Evolutionary conservation across 441 rosid species (phyloP).

Genomic region (Croton laevigatus): DNA sequence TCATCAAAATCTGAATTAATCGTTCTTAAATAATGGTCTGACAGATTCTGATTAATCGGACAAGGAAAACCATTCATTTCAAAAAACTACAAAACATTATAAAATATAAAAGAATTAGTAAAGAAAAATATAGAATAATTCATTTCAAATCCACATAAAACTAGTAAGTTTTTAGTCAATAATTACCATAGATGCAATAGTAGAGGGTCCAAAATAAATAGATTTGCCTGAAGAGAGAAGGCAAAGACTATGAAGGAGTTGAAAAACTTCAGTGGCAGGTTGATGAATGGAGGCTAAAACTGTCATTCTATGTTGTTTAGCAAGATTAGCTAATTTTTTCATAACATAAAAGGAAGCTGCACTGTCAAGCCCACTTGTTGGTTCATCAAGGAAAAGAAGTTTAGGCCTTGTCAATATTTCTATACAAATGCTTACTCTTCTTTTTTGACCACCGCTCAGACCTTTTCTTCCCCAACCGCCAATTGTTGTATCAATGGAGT

Average conservation of each 20-base stretch:
- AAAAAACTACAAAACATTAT: constrained; percentile 32
- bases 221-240: constrained; percentile 43
- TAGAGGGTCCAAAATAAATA: constrained; percentile 37
- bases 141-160: no score
- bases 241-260: constrained; percentile 42
- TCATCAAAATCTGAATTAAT: constrained; percentile 47
- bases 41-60: constrained; percentile 39
- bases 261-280: constrained; percentile 50
- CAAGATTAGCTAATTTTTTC: constrained; percentile 37
- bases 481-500: constrained; percentile 38
- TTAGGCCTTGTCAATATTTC: constrained; percentile 44
- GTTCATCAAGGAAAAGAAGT: constrained; percentile 50
- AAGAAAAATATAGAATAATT: not conserved
- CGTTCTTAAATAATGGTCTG: constrained; percentile 45
- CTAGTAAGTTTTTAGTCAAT: no score
- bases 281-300: constrained; percentile 48
- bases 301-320: constrained; percentile 31
- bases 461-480: constrained; percentile 46
- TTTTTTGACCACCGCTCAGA: constrained; percentile 48
- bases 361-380: constrained; percentile 57
- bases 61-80: constrained; percentile 46
- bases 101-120: not conserved
- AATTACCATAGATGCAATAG: constrained; percentile 35
- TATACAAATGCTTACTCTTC: constrained; percentile 51
- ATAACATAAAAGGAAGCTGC: constrained; percentile 54